Evolutionary conservation across 2,329 filamentous ascomycete species (phyloP), one percentile per base, ranked within the genome.

Genomic region (Dactylellina sp.): DNA sequence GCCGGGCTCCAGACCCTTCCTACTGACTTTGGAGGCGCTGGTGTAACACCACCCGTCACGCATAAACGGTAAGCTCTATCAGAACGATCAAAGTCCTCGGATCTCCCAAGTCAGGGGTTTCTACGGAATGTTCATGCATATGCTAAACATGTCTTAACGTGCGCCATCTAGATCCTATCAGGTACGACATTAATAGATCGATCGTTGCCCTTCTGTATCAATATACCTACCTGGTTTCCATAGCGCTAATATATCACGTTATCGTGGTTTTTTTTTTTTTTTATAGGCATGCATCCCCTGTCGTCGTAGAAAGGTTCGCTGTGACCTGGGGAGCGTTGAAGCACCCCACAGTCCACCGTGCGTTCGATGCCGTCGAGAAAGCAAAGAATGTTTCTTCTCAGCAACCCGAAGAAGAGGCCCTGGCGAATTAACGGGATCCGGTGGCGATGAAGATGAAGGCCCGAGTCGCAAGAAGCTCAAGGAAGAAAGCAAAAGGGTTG

Each of bases 361-460:
- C 81, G 91, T 94, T 71, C 89, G 95, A 80, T 99, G 95, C 81
- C 90, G 93, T 60, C 89, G 95, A 77, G 95, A 99, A 84, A 92
- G 90, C 83, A 98, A 98, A 81, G 90, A 97, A 79, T 99, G 95
- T 84, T 96, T 90, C 85, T 99, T 99, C 84, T 96, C 93, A 75
- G 92, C 93, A 18, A 98, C 93, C 32, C 87, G 95, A 56, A 89
- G 95, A 80, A 98, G 98, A 88, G 88, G 93, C 5, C 68, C 68
- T 5, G 68, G 68, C 47, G 68, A 72, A 80, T 96, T 95, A 85
- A 86, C 86, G 52, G 87, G 83, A 6, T 82, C 84, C 1, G 82
- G 83, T 1, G 82, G 83, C 24, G 82, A 32, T 4, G 28, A 84
- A 22, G 79, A 79, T 80, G 25, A 72, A 37, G 50, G 55, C 55